A percentile compares a stretch with the other conserved stretches of the same genome.
Conservation (phyloP, 148 eudicot genomes). For the Simmondsia chinensis region DNA sequence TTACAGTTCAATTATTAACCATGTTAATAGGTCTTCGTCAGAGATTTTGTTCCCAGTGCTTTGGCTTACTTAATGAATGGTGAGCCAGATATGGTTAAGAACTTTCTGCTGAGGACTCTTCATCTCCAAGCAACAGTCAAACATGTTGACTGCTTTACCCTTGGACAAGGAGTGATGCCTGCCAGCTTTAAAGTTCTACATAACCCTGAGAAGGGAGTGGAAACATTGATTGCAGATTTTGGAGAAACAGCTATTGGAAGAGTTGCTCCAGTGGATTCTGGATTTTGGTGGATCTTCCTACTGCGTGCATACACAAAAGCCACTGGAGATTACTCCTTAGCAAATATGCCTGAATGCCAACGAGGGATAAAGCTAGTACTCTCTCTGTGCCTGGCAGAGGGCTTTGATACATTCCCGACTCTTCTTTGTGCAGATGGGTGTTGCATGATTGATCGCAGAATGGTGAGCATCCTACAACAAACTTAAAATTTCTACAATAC, state of each 20-base stretch:
- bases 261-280: constrained; percentile 42
- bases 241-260: constrained; percentile 44
- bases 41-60: constrained; percentile 15
- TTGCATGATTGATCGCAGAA: constrained; percentile 43
- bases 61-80: constrained; percentile 41
- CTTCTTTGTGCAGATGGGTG: constrained; percentile 49
- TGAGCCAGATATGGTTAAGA: constrained; percentile 44
- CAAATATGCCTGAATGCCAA: constrained; percentile 37
- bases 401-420: constrained; percentile 51
- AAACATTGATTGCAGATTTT: constrained; percentile 43
- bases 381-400: constrained; percentile 36
- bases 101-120: constrained; percentile 33
- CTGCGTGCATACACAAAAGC: constrained; percentile 44
- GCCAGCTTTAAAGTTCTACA: constrained; percentile 62
- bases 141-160: constrained; percentile 35
- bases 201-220: constrained; percentile 31
- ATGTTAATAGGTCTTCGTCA: constrained; percentile 9
- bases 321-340: constrained; percentile 35
- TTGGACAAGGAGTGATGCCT: constrained; percentile 59
- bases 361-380: constrained; percentile 34
- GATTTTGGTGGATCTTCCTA: constrained; percentile 43
- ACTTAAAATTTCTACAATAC: no score
- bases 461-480: no score
- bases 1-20: no score
- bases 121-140: constrained; percentile 41